Percentiles rank a stretch among this genome's conserved stretches.
These are phyloP conservation scores for Boletus insuetus DNA, from an alignment of 768 basidiomycete species.

Conservation along the genomic window DNA sequence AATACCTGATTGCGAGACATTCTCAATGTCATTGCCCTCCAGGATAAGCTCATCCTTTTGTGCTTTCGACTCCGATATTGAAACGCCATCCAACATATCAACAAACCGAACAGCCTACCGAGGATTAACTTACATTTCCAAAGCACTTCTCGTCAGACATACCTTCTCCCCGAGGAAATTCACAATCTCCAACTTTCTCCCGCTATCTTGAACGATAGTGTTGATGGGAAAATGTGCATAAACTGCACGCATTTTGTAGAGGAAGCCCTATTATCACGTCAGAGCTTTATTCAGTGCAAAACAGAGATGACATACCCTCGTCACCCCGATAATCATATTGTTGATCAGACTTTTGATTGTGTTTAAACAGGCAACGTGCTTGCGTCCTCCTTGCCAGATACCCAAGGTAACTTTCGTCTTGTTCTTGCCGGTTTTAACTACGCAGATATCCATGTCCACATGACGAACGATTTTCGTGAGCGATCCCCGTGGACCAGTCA, in stretches of 20 bases:
- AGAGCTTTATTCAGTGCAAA: neutral
- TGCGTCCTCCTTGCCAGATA: constrained; percentile 97
- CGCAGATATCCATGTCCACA: constrained; percentile 90
- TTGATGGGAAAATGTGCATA: constrained; percentile 99
- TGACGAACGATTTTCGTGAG: constrained; percentile 91
- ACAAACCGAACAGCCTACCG: constrained; percentile 86
- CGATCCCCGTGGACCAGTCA: constrained; percentile 90
- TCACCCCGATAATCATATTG: constrained; percentile 98
- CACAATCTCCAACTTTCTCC: constrained; percentile 78
- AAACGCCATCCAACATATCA: constrained; percentile 87
- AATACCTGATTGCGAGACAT: constrained; percentile 93
- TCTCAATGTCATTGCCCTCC: constrained; percentile 94
- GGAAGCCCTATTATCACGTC: constrained; percentile 71
- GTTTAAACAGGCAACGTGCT: constrained; percentile 97
- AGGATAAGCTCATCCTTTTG: constrained; percentile 95
- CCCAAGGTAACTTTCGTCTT: constrained; percentile 78
- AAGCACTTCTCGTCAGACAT: constrained; percentile 10
- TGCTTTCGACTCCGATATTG: constrained; percentile 77
- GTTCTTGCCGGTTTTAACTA: constrained; percentile 68
- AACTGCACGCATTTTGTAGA: constrained; percentile 99
- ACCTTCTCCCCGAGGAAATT: constrained; percentile 97
- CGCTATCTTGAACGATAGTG: constrained; percentile 84
- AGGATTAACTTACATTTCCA: neutral
- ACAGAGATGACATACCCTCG: constrained; percentile 56
- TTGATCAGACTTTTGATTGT: constrained; percentile 93